These are phyloP conservation scores for Silene uniflora DNA, from an alignment of 148 eudicot genomes.

Conservation along the genomic window DNA sequence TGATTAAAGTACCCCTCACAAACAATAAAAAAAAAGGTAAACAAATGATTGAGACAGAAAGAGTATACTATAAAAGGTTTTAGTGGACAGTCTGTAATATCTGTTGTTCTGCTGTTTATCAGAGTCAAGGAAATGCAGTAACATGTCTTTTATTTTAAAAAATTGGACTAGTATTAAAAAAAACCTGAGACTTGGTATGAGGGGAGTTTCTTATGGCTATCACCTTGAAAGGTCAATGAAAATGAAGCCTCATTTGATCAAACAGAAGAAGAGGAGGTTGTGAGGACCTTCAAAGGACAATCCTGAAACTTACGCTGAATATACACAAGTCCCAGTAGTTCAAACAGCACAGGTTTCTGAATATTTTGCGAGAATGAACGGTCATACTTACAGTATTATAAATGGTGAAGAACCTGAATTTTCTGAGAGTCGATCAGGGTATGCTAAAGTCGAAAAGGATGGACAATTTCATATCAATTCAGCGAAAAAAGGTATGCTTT, in stretches of 20 bases:
- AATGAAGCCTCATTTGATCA: slow-evolving; percentile 13
- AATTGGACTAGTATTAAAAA: background rate
- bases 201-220: background rate
- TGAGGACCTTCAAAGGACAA: background rate
- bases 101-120: background rate
- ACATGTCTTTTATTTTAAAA: background rate
- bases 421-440: background rate
- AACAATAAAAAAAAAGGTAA: too few species aligned
- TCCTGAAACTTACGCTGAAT: background rate
- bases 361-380: slow-evolving; percentile 3
- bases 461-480: background rate
- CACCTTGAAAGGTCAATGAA: slow-evolving; percentile 11
- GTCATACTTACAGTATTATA: background rate
- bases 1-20: too few species aligned
- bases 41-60: too few species aligned
- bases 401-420: background rate
- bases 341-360: background rate
- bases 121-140: background rate
- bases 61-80: background rate
- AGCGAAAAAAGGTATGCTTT: background rate
- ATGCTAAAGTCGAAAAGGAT: background rate
- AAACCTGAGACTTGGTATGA: slow-evolving; percentile 4
- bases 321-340: background rate
- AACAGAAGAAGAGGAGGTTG: background rate
- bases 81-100: too few species aligned